Conservation (phyloP, 176 grass and related monocot genomes). For the Miscanthus lutarioriparius region DNA sequence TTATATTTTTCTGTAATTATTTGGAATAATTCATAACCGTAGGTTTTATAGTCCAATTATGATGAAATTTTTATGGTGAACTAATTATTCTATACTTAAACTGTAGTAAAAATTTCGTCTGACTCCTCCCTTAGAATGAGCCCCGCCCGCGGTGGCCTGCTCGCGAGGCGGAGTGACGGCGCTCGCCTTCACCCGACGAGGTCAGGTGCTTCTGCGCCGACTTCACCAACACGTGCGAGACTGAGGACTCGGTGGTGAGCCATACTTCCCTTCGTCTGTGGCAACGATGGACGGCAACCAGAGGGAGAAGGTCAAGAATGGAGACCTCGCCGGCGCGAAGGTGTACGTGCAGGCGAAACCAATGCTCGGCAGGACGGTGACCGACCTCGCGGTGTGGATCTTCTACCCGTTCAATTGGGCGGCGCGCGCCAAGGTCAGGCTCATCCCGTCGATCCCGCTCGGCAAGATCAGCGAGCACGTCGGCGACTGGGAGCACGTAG, state of each 20-base stretch:
- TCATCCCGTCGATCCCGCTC: slow-evolving; percentile 42
- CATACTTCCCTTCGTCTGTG: too few relatives aligned
- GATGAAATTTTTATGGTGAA: too few relatives aligned
- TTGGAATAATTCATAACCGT: too few relatives aligned
- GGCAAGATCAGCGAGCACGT: slow-evolving; percentile 79
- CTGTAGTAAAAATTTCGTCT: too few relatives aligned
- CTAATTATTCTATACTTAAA: too few relatives aligned
- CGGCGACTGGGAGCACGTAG: slow-evolving; percentile 97
- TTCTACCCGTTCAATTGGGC: slow-evolving; percentile 89
- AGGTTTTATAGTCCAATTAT: background rate
- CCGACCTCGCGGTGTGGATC: slow-evolving; percentile 71
- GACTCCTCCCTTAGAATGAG: too few relatives aligned
- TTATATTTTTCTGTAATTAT: too few relatives aligned
- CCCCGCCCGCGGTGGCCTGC: too few relatives aligned
- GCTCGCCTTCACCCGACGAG: slow-evolving; percentile 52
- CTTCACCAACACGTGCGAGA: slow-evolving; percentile 64
- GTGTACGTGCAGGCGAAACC: slow-evolving; percentile 80
- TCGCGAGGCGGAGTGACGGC: too few relatives aligned
- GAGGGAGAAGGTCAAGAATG: slow-evolving; percentile 59
- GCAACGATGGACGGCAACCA: slow-evolving; percentile 34
- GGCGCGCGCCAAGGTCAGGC: slow-evolving; percentile 61
- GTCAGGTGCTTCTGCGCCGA: slow-evolving; percentile 65
- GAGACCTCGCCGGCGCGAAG: slow-evolving; percentile 53
- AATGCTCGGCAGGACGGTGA: slow-evolving; percentile 74
- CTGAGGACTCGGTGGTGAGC: slow-evolving; percentile 48